Evolutionary conservation across 148 eudicot genomes (phyloP), one percentile per base, ranked within the genome.

Genomic region (Drosera capensis): DNA sequence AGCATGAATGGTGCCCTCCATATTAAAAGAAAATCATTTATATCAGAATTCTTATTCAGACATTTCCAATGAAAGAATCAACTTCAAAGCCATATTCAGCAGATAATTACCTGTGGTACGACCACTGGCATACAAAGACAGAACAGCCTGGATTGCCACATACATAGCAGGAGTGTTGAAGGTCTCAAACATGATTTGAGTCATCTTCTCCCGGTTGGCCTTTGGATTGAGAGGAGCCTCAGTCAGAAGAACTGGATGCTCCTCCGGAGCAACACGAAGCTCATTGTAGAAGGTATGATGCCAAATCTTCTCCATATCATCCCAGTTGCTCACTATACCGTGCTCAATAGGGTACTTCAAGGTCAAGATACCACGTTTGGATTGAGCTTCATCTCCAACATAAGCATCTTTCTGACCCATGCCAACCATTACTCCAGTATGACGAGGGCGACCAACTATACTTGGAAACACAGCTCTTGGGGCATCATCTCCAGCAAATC

Each of bases 401-500:
- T 82, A 82, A 19, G 94, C 86, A 62, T 79, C 94, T 49, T 83
- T 83, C 43, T 83, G 84, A 35, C 87, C 94, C 94, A 83, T 83
- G 25, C 94, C 94, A 40, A 82, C 94, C 94, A 82, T 82, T 58
- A 82, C 94, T 65, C 86, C 94, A 23, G 86, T 78, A 70, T 82
- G 93, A 51, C 86, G 81, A 18, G 93, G 93, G n/a, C 93, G 68
- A 9, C 94, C 94, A 15, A 82, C 88, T 55, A 79, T 84, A 66
- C 94, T 84, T 6, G 94, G 94, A 63, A 76, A 84, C 16, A 79
- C 88, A 35, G 85, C 95, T 51, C 95, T 59, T 8, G 86, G 95
- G 29, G 90, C 95, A 65, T 84, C 95, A 63, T 84, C 95, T 52
- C 90, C 82, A 13, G 95, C 95, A 72, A 84, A 84, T 65, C 95